These are phyloP conservation scores for Thraustochytrium striatum DNA, from an alignment of 352 stramenopile genomes.

Conservation along the genomic window DNA sequence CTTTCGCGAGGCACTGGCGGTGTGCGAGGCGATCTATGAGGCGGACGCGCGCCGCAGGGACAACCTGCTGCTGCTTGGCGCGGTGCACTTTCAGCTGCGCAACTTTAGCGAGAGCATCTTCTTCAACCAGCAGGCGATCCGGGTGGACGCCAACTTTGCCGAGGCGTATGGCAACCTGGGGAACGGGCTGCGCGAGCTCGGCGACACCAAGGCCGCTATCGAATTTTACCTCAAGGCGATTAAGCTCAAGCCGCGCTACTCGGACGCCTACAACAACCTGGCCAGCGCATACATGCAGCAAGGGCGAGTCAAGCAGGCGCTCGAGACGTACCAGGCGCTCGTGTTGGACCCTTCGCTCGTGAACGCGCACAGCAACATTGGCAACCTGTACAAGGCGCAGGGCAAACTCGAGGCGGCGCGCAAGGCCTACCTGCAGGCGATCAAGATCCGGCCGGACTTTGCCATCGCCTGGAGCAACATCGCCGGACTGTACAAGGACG, in stretches of 20 bases:
- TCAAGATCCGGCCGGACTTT: constrained; percentile 77
- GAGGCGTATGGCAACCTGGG: constrained; percentile 87
- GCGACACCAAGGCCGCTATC: constrained; percentile 75
- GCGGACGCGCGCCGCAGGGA: constrained; percentile 60
- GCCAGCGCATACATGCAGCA: constrained; percentile 84
- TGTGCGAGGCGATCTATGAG: constrained; percentile 26
- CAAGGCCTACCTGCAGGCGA: constrained; percentile 79
- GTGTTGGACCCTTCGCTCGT: constrained; percentile 57
- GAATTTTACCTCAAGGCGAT: constrained; percentile 89
- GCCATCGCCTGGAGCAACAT: constrained; percentile 86
- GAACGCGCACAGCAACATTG: constrained; percentile 86
- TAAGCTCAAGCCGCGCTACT: constrained; percentile 80
- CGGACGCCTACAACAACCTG: constrained; percentile 85
- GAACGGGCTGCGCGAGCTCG: constrained; percentile 89
- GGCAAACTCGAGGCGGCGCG: constrained; percentile 76
- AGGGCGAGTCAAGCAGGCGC: constrained; percentile 74
- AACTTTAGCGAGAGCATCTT: constrained; percentile 86
- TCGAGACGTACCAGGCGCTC: constrained; percentile 86
- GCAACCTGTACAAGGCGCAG: constrained; percentile 82
- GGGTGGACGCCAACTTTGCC: constrained; percentile 72
- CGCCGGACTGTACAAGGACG: constrained; percentile 80
- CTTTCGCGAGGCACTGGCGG: neutral
- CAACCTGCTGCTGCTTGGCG: constrained; percentile 83
- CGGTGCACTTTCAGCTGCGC: constrained; percentile 84
- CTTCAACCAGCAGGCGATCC: constrained; percentile 89